These are phyloP conservation scores for Pisolithus marmoratus DNA, from an alignment of 768 basidiomycete genomes.

Conservation along the genomic window DNA sequence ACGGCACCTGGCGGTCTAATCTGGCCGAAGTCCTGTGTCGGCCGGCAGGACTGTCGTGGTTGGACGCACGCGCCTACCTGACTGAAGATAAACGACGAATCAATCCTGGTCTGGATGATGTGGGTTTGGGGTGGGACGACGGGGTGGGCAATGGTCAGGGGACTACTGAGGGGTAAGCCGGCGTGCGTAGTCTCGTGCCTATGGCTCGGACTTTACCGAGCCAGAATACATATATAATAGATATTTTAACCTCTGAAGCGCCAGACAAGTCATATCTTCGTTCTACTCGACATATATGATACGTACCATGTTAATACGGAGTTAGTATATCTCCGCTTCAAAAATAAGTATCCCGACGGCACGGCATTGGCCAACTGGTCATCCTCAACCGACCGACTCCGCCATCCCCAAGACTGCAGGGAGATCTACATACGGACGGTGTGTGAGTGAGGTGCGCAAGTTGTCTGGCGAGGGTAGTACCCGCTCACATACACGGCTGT, in stretches of 20 bases:
- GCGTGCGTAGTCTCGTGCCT: not conserved
- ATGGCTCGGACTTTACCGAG: no score
- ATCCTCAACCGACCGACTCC: constrained; percentile 6
- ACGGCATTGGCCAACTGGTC: constrained; percentile 24
- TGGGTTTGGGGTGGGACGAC: constrained; percentile 20
- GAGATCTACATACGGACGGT: constrained; percentile 4
- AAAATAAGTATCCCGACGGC: constrained; percentile 13
- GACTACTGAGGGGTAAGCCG: constrained; percentile 8
- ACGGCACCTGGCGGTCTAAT: constrained; percentile 72
- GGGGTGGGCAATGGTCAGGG: constrained; percentile 11
- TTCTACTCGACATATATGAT: no score
- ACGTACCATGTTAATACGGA: no score
- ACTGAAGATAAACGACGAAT: constrained; percentile 69
- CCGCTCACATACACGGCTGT: not conserved
- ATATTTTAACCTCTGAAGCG: no score
- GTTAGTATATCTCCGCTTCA: constrained; percentile 19
- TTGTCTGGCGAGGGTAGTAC: constrained; percentile 3
- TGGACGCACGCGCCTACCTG: constrained; percentile 53
- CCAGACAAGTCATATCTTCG: no score
- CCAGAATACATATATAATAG: no score
- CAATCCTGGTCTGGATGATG: constrained; percentile 58
- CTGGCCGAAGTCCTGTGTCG: constrained; percentile 72
- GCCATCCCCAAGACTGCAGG: constrained; percentile 7
- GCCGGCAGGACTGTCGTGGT: constrained; percentile 76
- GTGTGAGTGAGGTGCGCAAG: constrained; percentile 13